phyloP scores from a whole-genome alignment of 2,329 filamentous ascomycete species.

The Diaporthe amygdali region DNA sequence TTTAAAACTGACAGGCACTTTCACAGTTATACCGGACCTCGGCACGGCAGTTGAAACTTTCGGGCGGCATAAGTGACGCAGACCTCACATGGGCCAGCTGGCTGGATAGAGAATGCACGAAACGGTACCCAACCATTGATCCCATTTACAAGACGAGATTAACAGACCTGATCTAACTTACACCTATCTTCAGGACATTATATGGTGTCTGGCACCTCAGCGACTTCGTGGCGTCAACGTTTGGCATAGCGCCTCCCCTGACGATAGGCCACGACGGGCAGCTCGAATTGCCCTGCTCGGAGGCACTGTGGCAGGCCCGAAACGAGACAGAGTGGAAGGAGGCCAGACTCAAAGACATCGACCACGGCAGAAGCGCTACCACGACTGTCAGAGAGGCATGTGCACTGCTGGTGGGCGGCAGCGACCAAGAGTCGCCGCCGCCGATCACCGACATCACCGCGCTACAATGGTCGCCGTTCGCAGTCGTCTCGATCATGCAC shows the following conservation, averaged over 20 bases:
- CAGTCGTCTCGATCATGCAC: background rate
- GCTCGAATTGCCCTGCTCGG: background rate
- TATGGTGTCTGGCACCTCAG: background rate
- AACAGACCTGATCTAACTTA: background rate
- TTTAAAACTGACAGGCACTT: too few relatives aligned
- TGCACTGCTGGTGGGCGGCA: background rate
- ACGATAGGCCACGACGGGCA: background rate
- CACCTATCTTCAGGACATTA: background rate
- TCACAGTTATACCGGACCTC: background rate
- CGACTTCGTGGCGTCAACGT: background rate
- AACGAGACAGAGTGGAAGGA: background rate
- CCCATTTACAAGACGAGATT: too few relatives aligned
- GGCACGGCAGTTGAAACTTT: background rate
- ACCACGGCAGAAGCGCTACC: too few relatives aligned
- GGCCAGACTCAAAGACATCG: background rate
- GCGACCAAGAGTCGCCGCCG: background rate
- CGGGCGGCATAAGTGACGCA: rapidly evolving
- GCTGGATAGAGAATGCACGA: background rate
- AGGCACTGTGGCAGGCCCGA: background rate
- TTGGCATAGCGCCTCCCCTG: background rate
- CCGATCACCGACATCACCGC: background rate
- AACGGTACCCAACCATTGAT: background rate
- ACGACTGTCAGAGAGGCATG: background rate
- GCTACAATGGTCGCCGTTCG: background rate
- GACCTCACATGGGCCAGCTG: background rate